Conservation (phyloP, 352 stramenopile species). For the Phytophthora constricta region DNA sequence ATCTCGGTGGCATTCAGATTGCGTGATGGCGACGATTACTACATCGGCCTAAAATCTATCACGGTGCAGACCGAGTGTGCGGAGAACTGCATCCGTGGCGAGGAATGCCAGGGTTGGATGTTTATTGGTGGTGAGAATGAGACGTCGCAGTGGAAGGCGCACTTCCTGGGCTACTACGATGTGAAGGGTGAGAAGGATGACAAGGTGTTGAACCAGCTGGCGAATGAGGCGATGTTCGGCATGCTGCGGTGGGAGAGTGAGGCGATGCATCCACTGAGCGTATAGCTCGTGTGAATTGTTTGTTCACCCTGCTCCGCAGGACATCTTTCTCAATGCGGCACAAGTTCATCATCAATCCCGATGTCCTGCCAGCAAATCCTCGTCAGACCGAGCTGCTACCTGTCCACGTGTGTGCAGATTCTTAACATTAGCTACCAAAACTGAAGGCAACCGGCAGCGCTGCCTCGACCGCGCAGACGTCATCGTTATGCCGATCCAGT, state of each 20-base stretch:
- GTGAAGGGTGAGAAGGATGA: constrained; percentile 87
- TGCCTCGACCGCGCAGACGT: background rate
- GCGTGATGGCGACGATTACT: constrained; percentile 80
- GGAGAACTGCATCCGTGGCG: constrained; percentile 82
- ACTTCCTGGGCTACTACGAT: constrained; percentile 85
- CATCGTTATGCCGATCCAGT: constrained; percentile 1
- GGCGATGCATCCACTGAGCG: constrained; percentile 80
- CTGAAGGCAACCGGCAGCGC: background rate
- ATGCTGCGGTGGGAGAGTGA: constrained; percentile 89
- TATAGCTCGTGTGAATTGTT: constrained; percentile 36
- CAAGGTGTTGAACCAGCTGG: constrained; percentile 83
- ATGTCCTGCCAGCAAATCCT: background rate
- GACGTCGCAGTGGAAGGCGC: constrained; percentile 71
- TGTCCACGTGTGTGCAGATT: constrained; percentile 21
- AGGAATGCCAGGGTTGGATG: constrained; percentile 87
- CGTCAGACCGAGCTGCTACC: constrained; percentile 13
- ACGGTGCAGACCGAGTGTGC: constrained; percentile 70
- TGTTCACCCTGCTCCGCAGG: constrained; percentile 1
- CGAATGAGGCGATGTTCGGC: constrained; percentile 87
- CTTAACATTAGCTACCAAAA: constrained; percentile 2
- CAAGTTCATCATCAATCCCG: background rate
- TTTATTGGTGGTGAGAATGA: constrained; percentile 77
- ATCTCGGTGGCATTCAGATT: constrained; percentile 81
- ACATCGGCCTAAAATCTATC: constrained; percentile 80
- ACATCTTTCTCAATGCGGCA: background rate